phyloP scores from a whole-genome alignment of 345 rosid genomes.

The Draba incana region DNA sequence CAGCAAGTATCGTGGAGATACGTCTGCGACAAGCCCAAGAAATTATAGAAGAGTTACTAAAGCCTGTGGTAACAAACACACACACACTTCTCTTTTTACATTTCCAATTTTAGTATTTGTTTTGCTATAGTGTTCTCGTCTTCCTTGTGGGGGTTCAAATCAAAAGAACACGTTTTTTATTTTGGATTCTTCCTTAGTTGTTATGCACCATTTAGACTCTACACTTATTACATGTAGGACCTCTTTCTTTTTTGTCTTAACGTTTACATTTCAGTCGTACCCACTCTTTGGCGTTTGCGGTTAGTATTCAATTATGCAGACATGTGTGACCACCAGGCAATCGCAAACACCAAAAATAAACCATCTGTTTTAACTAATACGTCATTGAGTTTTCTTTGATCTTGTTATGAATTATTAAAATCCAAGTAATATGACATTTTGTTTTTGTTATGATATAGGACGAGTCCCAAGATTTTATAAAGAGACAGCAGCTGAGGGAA shows the following conservation, averaged over 20 bases:
- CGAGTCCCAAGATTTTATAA: constrained; percentile 90
- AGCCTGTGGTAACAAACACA: constrained; percentile 74
- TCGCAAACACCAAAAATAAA: constrained; percentile 31
- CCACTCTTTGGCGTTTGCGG: constrained; percentile 35
- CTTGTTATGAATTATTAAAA: background rate
- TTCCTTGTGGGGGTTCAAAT: constrained; percentile 1
- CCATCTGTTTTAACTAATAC: background rate
- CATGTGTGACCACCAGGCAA: constrained; percentile 39
- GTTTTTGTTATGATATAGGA: constrained; percentile 55
- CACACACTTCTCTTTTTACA: background rate
- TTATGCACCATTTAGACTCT: constrained; percentile 24
- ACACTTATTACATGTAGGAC: constrained; percentile 37
- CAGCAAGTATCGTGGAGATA: constrained; percentile 66
- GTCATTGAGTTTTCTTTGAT: constrained; percentile 21
- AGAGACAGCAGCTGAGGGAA: constrained; percentile 97
- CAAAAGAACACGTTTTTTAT: constrained; percentile 33
- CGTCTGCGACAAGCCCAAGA: constrained; percentile 78
- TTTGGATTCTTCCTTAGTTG: constrained; percentile 20
- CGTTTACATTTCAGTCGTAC: constrained; percentile 29
- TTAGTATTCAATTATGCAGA: constrained; percentile 34
- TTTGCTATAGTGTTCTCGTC: background rate
- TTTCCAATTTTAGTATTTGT: background rate
- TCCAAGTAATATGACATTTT: background rate
- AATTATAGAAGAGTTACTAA: constrained; percentile 89
- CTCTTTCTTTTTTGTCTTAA: constrained; percentile 21